Evolutionary conservation across 164 flowering plant genomes (phyloP), one percentile per base, ranked within the genome.

Genomic region (Stephania cephalantha): DNA sequence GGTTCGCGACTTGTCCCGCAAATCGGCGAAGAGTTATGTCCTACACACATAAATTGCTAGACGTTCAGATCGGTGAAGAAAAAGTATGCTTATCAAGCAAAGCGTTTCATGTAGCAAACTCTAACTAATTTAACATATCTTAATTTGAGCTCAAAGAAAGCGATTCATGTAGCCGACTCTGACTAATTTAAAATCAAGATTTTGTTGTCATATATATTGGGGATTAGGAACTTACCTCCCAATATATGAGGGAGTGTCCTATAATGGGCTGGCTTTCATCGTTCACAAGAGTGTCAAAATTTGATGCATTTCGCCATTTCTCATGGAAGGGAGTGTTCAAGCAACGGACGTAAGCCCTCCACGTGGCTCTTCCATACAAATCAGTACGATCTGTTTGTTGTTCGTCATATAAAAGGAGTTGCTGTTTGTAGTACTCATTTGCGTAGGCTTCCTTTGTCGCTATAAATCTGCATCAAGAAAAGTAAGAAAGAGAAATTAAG

Each of bases 391-490:
- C 83, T 0, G 83, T 81, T 10, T 81, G 77, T n/a, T 68, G n/a
- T 74, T 81, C 84, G 8, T 71, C 76, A 64, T 81, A 81, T 1
- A 74, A 69, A 7, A 79, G 81, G 22, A 81, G 73, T 15, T 81
- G 81, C 48, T 76, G 79, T 67, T 81, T 81, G 81, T 81, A 81
- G 70, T 78, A 81, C 30, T 78, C 79, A 66, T 81, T 78, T 35
- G 84, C 84, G 64, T 81, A 79, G 0, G 84, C 77, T 72, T 81
- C 84, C 42, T 74, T 74, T 42, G 84, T 76, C 13, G 84, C 84
- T 66, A 81, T 52, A 30, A 81, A 79, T 71, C 81, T 79, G 18
- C 42, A 45, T 0, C 18, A 70, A 35, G 4, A 0, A 35, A 35
- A 35, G 2, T 0, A 35, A 35, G 2, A 35, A 35, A 35, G 4